Base-by-base conservation (phyloP, 306 rosid species). In the Acacia acuminata region DNA sequence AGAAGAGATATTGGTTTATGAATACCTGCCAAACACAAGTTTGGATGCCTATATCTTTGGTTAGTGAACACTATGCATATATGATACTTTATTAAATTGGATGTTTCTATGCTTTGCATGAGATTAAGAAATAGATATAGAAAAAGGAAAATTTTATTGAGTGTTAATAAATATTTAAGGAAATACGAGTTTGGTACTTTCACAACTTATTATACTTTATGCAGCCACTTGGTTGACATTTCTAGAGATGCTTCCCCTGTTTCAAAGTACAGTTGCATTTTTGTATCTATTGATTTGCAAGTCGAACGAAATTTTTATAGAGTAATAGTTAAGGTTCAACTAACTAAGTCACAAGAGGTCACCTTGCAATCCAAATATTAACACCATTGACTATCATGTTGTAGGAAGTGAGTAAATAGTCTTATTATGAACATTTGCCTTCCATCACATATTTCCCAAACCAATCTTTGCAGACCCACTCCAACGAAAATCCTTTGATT, bases 1-100 rank as follows among this genome's bases (percentile, higher is more conserved):
- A 42, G 85, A 76, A 48, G 69, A 44, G 76, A 82, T 82, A 69
- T 48, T 81, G 20, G 56, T 81, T 2, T 81, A 81, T 66, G 84
- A 81, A 17, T 75, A 81, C 47, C 17, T 82, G 85, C 71, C 77
- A 60, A 77, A 77, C 68, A 36, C 38, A 47, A 83, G 82, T 25
- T 77, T 63, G 60, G 69, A 82, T 60, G 72, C 85, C 32, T 77
- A 69, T 19, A 63, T 82, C 11, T 82, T 82, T 13, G 78, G 82
- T 77, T 32, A 70, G 82, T 76, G 13, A 13, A 22, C 4, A 44
- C 19, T 71, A 45, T 47, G 42, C 17, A 36, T 42, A 71, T 42
- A 71, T 10, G 34, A n/a, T 43, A 10, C 5, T 24, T n/a, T 56
- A n/a, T 8, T n/a, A 20, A 20, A 56, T 56, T n/a, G 13, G 30